Evolutionary conservation across 345 rosid species (phyloP).

Genomic region (Carallia brachiata): DNA sequence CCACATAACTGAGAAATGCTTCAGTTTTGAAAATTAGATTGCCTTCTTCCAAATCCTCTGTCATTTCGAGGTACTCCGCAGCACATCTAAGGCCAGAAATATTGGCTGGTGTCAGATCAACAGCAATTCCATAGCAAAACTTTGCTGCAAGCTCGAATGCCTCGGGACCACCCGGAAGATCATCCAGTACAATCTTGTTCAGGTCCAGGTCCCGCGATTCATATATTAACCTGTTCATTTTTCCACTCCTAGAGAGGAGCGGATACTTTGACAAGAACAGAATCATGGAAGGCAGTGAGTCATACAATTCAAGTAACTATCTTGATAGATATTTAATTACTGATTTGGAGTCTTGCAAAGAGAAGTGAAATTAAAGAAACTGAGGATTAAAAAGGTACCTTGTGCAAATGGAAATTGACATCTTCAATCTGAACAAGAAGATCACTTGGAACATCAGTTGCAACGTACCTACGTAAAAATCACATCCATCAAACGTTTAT

Average conservation of each 20-base stretch:
- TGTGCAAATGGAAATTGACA: conserved; percentile 78
- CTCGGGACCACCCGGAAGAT: conserved; percentile 86
- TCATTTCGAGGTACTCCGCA: conserved; percentile 97
- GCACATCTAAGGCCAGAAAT: conserved; percentile 88
- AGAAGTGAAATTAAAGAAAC: conserved; percentile 13
- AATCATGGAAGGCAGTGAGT: conserved; percentile 14
- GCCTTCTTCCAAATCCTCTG: conserved; percentile 97
- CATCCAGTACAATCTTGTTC: conserved; percentile 57
- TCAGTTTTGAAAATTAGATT: conserved; percentile 96
- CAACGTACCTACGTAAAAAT: conserved; percentile 60
- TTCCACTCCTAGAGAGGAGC: conserved; percentile 87
- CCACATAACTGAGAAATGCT: conserved; percentile 96
- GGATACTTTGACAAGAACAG: conserved; percentile 61
- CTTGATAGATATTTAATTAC: neutral
- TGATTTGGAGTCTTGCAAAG: neutral
- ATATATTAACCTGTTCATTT: conserved; percentile 77
- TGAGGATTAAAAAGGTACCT: conserved; percentile 43
- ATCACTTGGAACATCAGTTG: conserved; percentile 92
- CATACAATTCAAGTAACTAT: neutral
- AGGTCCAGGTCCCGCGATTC: conserved; percentile 68
- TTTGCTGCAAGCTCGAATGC: conserved; percentile 90
- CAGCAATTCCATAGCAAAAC: conserved; percentile 92
- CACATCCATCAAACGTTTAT: neutral
- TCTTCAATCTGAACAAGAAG: conserved; percentile 72
- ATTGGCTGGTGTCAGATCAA: conserved; percentile 89